phyloP scores from a whole-genome alignment of 495 filamentous ascomycete genomes.

The Apodospora peruviana region DNA sequence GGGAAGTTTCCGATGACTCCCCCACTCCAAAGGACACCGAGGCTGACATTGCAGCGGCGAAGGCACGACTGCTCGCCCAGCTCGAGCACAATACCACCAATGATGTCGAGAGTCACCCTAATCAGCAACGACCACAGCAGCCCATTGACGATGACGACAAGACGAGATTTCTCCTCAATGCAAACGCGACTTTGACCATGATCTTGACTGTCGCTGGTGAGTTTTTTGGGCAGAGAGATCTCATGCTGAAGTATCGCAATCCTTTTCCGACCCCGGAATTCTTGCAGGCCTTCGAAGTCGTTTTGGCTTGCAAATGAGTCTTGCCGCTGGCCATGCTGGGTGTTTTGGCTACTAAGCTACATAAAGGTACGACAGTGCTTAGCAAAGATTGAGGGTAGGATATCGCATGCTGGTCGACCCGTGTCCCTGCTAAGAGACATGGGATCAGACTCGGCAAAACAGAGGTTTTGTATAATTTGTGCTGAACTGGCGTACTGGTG shows the following conservation, averaged over 20 bases:
- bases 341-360: too few relatives aligned
- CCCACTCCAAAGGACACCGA: slow-evolving; percentile 20
- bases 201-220: slow-evolving; percentile 86
- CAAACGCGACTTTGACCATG: slow-evolving; percentile 72
- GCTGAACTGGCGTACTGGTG: too few relatives aligned
- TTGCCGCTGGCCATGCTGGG: too few relatives aligned
- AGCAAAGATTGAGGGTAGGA: too few relatives aligned
- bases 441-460: too few relatives aligned
- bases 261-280: slow-evolving; percentile 34
- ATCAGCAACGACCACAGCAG: too few relatives aligned
- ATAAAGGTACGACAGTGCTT: too few relatives aligned
- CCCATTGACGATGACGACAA: slow-evolving; percentile 9
- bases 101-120: not conserved
- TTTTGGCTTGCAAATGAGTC: too few relatives aligned
- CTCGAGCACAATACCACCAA: slow-evolving; percentile 21
- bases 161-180: slow-evolving; percentile 36
- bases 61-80: slow-evolving; percentile 50
- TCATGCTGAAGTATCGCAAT: slow-evolving; percentile 68
- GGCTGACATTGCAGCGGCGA: slow-evolving; percentile 52
- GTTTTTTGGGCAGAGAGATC: slow-evolving; percentile 83
- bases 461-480: too few relatives aligned
- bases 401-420: too few relatives aligned
- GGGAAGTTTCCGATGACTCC: slow-evolving; percentile 35
- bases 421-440: too few relatives aligned
- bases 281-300: too few relatives aligned